Evolutionary conservation across 768 basidiomycete genomes (phyloP), one percentile per base, ranked within the genome.

Genomic region (Trametes villosa): DNA sequence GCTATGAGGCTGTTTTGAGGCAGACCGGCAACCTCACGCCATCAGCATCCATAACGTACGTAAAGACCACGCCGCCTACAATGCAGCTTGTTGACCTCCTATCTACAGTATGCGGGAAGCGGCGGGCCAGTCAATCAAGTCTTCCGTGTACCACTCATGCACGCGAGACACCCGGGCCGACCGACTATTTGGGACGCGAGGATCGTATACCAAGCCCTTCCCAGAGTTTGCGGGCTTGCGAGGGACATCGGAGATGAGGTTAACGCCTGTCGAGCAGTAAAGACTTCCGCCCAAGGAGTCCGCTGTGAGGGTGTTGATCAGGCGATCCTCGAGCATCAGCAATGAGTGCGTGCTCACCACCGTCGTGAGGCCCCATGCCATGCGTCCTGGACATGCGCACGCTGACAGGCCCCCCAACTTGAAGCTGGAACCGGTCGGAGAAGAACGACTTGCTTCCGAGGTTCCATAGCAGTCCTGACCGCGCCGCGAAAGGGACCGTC

Each of bases 351-450:
- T n/a, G n/a, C n/a, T 64, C 67, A 92, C 92, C 68, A n/a, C 85
- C 83, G 62, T 95, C 92, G 22, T 80, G 81, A 0, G 90, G 88
- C 5, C 95, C 95, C 76, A 97, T 78, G 4, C 86, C 79, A 68
- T 91, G 92, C 7, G 80, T 78, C 44, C 81, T 81, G 75, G 96
- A 96, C 51, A 85, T 83, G 6, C 97, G 80, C 0, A 98, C 80
- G 53, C 86, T 92, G 8, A 88, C 84, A 0, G 97, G 95, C 0
- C 97, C 97, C 24, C 97, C 97, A 0, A n/a, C n/a, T n/a, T n/a
- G n/a, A n/a, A 98, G 81, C 65, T 96, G 95, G 72, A 94, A 94
- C 6, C 94, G 86, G 74, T 99, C 97, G 1, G 86, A 81, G 67
- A 92, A 89, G 24, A 86, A 81, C 8, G 83, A 80, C 13, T 78